Base-by-base conservation (phyloP, 2,329 filamentous ascomycete genomes). In the Pyrenophora graminea region DNA sequence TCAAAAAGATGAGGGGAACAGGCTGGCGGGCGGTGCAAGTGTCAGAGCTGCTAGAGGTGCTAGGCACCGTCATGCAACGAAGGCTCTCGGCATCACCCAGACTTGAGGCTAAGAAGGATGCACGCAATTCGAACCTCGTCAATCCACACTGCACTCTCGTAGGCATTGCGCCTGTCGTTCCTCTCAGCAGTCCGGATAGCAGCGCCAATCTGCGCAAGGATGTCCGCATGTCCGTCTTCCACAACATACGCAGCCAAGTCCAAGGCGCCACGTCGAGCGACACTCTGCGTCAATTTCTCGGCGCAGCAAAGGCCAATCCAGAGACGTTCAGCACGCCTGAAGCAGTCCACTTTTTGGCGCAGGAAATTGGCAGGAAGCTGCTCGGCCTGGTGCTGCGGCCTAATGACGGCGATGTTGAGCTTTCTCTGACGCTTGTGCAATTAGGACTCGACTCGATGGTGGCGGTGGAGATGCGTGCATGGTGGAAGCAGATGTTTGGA, bases 381-480 rank as follows among this genome's bases (percentile, higher is more conserved):
- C 55, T 57, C 34, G 25, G 17, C 1, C 51, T 62, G 4, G 40
- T 68, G n/a, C 36, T 71, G 8, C 25, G 46, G 12, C 18, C 17
- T 4, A 39, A 44, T 1, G 64, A 67, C 4, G 15, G 15, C 15
- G 66, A 69, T 2, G 42, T 66, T 5, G 52, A 68, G 17, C 48
- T 51, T 1, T 25, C 19, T 1, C 6, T 52, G 33, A 25, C 39
- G 4, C 37, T 71, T 17, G 45, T 49, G 15, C 56, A 67, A 33
- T 45, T 72, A 15, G 70, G 71, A 0, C 36, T 74, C 25, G 72
- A 74, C 40, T 66, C 61, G 8, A 40, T 74, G 8, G 61, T 72
- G 36, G 66, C 59, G 0, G 66, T 77, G 3, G 76, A 78, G 50
- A 55, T 78, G 21, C 62, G 74, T 0, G 67, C 62, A 23, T 77